Evolutionary conservation across 805 yeast genomes (phyloP).

Genomic region (Grigorovia transvaalensis): DNA sequence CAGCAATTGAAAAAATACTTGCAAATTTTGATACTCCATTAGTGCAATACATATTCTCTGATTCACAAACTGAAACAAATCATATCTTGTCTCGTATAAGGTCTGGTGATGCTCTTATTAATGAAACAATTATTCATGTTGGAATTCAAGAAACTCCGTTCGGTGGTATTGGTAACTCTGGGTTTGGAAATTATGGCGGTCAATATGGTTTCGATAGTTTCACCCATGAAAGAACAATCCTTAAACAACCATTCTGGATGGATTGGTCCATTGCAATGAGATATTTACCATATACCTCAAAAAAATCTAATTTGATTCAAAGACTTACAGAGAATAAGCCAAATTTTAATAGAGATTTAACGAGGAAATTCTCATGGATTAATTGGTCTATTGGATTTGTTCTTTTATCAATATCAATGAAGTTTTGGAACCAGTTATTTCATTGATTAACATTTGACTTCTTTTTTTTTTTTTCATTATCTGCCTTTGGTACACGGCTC

Average conservation of each 20-base stretch:
- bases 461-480: too few species aligned
- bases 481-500: too few species aligned
- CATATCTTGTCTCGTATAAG: constrained; percentile 44
- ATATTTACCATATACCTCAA: constrained; percentile 48
- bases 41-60: constrained; percentile 62
- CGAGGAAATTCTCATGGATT: background rate
- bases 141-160: constrained; percentile 65
- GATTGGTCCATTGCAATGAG: constrained; percentile 51
- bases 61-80: constrained; percentile 37
- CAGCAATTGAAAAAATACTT: constrained; percentile 36
- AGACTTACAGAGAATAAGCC: constrained; percentile 25
- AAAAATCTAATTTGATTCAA: constrained; percentile 25
- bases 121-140: constrained; percentile 65
- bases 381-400: background rate
- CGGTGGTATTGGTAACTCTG: constrained; percentile 86
- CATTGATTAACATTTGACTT: background rate
- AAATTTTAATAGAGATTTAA: constrained; percentile 31
- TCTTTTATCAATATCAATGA: background rate
- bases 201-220: constrained; percentile 57
- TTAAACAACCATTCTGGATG: constrained; percentile 54
- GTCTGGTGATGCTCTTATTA: constrained; percentile 62
- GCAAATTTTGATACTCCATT: constrained; percentile 62
- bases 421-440: background rate
- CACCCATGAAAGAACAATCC: constrained; percentile 59
- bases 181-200: constrained; percentile 79